phyloP scores from a whole-genome alignment of 163 green algal species.

The Chloromonas sp. region DNA sequence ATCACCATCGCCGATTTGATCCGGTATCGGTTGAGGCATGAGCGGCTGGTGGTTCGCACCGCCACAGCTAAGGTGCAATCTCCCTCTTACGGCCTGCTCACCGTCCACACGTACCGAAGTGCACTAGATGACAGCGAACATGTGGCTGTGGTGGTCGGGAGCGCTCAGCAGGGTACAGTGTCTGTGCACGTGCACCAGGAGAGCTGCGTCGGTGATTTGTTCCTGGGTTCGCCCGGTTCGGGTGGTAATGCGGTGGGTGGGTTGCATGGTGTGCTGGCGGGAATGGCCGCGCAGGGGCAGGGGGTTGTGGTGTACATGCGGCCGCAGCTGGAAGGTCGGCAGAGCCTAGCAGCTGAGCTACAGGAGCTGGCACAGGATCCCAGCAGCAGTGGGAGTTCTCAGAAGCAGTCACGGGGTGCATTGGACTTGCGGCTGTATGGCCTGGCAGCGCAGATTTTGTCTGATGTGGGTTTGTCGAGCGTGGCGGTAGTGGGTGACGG shows the following conservation, averaged over 20 bases:
- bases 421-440: slow-evolving; percentile 68
- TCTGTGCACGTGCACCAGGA: slow-evolving; percentile 68
- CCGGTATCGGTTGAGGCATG: slow-evolving; percentile 62
- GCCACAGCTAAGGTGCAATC: slow-evolving; percentile 41
- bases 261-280: slow-evolving; percentile 52
- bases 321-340: slow-evolving; percentile 50
- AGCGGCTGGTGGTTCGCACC: slow-evolving; percentile 56
- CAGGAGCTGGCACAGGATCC: slow-evolving; percentile 30
- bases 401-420: slow-evolving; percentile 20
- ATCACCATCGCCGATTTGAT: slow-evolving; percentile 95
- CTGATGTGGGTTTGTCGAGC: slow-evolving; percentile 59
- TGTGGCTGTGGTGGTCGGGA: slow-evolving; percentile 63
- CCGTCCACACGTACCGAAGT: slow-evolving; percentile 41
- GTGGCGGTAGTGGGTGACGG: slow-evolving; percentile 69
- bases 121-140: slow-evolving; percentile 78
- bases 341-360: slow-evolving; percentile 47
- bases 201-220: slow-evolving; percentile 69
- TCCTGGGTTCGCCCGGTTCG: slow-evolving; percentile 47
- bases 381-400: slow-evolving; percentile 18
- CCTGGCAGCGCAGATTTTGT: slow-evolving; percentile 74
- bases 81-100: not conserved
- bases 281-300: slow-evolving; percentile 43
- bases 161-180: slow-evolving; percentile 29
- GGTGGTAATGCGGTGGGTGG: slow-evolving; percentile 15
- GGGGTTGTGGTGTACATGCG: slow-evolving; percentile 81